Percentiles rank a stretch among this genome's conserved stretches.
These are phyloP conservation scores for Naganishia friedmannii DNA, from an alignment of 768 basidiomycete genomes.

Conservation along the genomic window DNA sequence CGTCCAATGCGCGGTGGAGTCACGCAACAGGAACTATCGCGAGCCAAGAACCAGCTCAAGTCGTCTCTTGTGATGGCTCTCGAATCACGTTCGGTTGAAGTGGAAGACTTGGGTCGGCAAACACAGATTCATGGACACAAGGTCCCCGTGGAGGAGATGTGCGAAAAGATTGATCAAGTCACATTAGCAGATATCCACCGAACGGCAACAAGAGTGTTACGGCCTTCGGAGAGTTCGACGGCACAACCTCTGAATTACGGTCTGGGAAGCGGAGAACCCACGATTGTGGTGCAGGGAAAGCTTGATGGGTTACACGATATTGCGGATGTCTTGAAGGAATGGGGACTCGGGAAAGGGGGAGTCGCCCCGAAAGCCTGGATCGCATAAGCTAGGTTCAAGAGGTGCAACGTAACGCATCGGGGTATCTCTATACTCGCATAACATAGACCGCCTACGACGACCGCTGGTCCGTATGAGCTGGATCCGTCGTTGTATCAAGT, in stretches of 20 bases:
- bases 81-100: slow-evolving; percentile 63
- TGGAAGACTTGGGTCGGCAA: slow-evolving; percentile 79
- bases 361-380: slow-evolving; percentile 27
- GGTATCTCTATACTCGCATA: neutral
- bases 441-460: slow-evolving; percentile 5
- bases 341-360: slow-evolving; percentile 43
- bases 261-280: slow-evolving; percentile 60
- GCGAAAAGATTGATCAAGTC: slow-evolving; percentile 74
- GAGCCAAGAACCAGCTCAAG: slow-evolving; percentile 95
- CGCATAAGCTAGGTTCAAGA: neutral
- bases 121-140: slow-evolving; percentile 82
- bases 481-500: slow-evolving; percentile 16
- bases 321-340: slow-evolving; percentile 38
- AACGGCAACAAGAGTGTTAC: slow-evolving; percentile 71
- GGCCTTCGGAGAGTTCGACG: slow-evolving; percentile 35
- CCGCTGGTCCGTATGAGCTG: too few species aligned
- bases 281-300: slow-evolving; percentile 78
- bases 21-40: slow-evolving; percentile 62
- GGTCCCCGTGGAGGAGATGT: slow-evolving; percentile 86
- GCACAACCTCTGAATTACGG: slow-evolving; percentile 42
- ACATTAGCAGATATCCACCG: slow-evolving; percentile 65
- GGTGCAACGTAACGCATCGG: neutral
- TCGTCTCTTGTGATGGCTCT: slow-evolving; percentile 90
- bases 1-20: slow-evolving; percentile 54
- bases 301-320: slow-evolving; percentile 62